These are phyloP conservation scores for Linnemannia zychae DNA, from an alignment of 192 early-diverging fungal genomes.

Conservation along the genomic window DNA sequence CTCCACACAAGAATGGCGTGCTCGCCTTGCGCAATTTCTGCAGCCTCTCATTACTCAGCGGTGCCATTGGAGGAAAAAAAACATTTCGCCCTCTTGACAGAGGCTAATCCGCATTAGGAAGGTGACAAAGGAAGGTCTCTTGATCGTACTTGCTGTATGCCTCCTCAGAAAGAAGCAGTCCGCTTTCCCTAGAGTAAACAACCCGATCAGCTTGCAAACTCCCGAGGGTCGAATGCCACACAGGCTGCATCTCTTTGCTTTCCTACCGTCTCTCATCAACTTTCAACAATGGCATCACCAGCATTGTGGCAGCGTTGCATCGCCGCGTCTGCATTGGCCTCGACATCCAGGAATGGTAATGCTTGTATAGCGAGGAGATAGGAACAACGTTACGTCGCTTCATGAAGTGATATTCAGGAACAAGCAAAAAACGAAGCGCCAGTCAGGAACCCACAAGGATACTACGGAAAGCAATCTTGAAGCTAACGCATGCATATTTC, in stretches of 20 bases:
- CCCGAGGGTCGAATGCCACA: conserved; percentile 12
- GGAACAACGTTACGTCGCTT: too few relatives aligned
- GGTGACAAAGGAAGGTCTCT: not conserved
- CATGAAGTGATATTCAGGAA: not conserved
- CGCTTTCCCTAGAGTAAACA: conserved; percentile 11
- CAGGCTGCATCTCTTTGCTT: conserved; percentile 1
- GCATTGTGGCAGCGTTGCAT: conserved; percentile 55
- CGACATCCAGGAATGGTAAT: conserved; percentile 37
- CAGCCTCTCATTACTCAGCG: not conserved
- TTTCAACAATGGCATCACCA: conserved; percentile 42
- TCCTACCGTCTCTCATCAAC: conserved; percentile 6
- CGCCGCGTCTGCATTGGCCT: conserved; percentile 29
- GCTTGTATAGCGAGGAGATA: not conserved
- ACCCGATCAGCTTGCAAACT: conserved; percentile 3
- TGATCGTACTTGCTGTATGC: not conserved
- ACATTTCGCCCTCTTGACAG: not conserved
- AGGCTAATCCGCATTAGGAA: not conserved
- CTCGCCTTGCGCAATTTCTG: conserved; percentile 8
- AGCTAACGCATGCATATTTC: not conserved
- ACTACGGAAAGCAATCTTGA: not conserved
- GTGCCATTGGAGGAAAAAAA: not conserved
- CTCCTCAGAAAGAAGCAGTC: not conserved
- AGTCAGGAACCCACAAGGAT: not conserved
- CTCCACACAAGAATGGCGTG: not conserved
- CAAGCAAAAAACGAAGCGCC: not conserved